Evolutionary conservation across 495 filamentous ascomycete species (phyloP).

Genomic region (Hapsidospora chrysogenum): DNA sequence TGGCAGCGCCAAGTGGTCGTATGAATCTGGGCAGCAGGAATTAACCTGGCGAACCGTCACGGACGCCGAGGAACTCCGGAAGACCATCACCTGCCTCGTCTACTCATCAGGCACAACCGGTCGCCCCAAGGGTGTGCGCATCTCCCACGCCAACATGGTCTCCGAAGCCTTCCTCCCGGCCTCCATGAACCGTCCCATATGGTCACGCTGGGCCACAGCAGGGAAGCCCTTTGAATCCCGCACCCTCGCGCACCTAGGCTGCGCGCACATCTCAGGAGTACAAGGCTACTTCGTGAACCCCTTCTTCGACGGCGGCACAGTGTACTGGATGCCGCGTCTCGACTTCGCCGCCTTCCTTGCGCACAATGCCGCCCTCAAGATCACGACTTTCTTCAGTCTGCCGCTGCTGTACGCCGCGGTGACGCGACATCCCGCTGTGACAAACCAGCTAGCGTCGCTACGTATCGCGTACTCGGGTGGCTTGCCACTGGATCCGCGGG

Average conservation of each 20-base stretch:
- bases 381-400: constrained; percentile 31
- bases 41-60: constrained; percentile 28
- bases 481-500: constrained; percentile 17
- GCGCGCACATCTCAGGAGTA: constrained; percentile 21
- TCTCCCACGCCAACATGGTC: constrained; percentile 58
- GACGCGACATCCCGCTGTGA: constrained; percentile 23
- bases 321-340: constrained; percentile 36
- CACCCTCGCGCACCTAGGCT: constrained; percentile 33
- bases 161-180: constrained; percentile 8
- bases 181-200: constrained; percentile 1
- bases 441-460: constrained; percentile 22
- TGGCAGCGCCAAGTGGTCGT: neutral
- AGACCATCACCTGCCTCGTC: constrained; percentile 42
- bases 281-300: constrained; percentile 26
- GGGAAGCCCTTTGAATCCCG: constrained; percentile 8
- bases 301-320: constrained; percentile 20
- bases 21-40: constrained; percentile 1
- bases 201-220: constrained; percentile 4
- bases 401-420: constrained; percentile 34
- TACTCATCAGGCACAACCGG: constrained; percentile 82
- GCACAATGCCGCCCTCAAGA: constrained; percentile 21
- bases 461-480: constrained; percentile 11
- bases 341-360: constrained; percentile 23
- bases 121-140: constrained; percentile 54
- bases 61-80: constrained; percentile 17